These are phyloP conservation scores for Microsporum canis DNA, from an alignment of 2,329 filamentous ascomycete species.

Conservation along the genomic window DNA sequence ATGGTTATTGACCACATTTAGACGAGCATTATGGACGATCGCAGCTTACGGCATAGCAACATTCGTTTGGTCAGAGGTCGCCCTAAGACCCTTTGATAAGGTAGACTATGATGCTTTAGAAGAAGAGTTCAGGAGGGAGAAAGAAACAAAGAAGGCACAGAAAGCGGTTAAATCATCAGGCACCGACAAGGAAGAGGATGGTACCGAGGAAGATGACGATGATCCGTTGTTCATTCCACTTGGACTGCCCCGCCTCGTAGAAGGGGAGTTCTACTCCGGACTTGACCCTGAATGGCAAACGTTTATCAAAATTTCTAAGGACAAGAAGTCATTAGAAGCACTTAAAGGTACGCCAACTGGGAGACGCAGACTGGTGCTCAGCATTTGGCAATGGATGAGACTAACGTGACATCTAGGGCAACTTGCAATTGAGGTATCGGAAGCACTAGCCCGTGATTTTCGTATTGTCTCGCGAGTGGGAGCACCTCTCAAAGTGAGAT, in stretches of 20 bases:
- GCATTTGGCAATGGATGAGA: not conserved
- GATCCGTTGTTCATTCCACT: conserved; percentile 13
- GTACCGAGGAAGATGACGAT: not conserved
- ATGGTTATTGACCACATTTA: not conserved
- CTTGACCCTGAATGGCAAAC: conserved; percentile 11
- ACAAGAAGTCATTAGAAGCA: not conserved
- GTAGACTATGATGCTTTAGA: not conserved
- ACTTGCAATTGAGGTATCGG: not conserved
- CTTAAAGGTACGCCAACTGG: not conserved
- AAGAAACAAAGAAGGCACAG: not conserved
- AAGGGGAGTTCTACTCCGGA: conserved; percentile 4
- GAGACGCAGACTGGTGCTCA: not conserved
- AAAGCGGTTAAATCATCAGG: not conserved
- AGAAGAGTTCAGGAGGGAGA: not conserved
- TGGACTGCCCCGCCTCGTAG: conserved; percentile 7
- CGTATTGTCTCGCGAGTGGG: not conserved
- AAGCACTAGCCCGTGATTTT: not conserved
- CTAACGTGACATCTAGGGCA: not conserved
- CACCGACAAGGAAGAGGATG: not conserved
- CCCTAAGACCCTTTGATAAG: conserved; percentile 2
- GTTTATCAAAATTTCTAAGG: conserved; percentile 4
- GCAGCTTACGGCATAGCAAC: not conserved
- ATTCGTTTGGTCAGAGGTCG: not conserved
- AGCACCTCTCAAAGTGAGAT: not conserved
- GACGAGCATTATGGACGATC: not conserved